These are phyloP conservation scores for Ambispora gerdemannii DNA, from an alignment of 192 early-diverging fungal genomes.

Conservation along the genomic window DNA sequence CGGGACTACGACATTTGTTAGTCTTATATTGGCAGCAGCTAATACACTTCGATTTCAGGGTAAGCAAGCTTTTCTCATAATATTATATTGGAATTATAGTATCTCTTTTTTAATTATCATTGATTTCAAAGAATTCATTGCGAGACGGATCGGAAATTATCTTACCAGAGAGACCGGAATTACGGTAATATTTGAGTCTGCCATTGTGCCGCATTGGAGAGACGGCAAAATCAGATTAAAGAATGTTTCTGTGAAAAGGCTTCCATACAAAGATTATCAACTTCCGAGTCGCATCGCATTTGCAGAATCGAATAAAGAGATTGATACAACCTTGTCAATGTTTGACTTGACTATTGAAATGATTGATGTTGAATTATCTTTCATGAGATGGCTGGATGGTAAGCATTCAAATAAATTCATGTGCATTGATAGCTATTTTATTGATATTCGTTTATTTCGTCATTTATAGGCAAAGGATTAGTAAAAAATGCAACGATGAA, in stretches of 20 bases:
- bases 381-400: conserved; percentile 90
- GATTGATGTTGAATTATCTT: conserved; percentile 78
- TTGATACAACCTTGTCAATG: conserved; percentile 80
- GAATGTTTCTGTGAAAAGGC: conserved; percentile 59
- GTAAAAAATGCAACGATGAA: conserved; percentile 79
- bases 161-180: conserved; percentile 77
- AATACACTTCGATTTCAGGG: conserved; percentile 85
- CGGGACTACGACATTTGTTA: conserved; percentile 87
- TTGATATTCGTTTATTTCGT: not conserved
- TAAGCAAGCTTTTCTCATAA: conserved; percentile 26
- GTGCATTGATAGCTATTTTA: too few species aligned
- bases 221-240: conserved; percentile 80
- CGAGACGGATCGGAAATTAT: conserved; percentile 73
- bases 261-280: not conserved
- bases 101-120: not conserved
- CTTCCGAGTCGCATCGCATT: conserved; percentile 25
- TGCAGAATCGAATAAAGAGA: conserved; percentile 23
- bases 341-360: conserved; percentile 80
- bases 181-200: conserved; percentile 83
- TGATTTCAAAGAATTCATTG: conserved; percentile 63
- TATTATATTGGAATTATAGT: not conserved
- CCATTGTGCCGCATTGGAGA: conserved; percentile 90
- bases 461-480: conserved; percentile 49
- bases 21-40: conserved; percentile 69
- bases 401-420: too few species aligned